These are phyloP conservation scores for Rhizophagus clarus DNA, from an alignment of 192 early-diverging fungal genomes.

Conservation along the genomic window DNA sequence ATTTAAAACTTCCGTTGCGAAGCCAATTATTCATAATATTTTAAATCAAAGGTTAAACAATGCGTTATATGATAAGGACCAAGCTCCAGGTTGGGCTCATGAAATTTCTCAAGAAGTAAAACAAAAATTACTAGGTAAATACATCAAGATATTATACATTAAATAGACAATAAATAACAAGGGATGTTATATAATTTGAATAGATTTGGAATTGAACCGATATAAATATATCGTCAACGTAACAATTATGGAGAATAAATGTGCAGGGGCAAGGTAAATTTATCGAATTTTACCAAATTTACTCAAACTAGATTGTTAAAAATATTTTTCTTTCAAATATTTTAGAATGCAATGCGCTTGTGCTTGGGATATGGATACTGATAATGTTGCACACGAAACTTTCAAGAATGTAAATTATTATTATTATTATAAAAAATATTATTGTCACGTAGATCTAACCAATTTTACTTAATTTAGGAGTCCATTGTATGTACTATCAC, in stretches of 20 bases:
- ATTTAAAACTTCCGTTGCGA: neutral
- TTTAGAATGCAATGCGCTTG: neutral
- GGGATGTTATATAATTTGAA: neutral
- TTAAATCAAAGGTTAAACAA: slow-evolving; percentile 3
- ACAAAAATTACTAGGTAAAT: slow-evolving; percentile 15
- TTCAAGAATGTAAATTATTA: slow-evolving; percentile 4
- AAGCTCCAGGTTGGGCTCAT: slow-evolving; percentile 19
- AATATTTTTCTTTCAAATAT: too few relatives aligned
- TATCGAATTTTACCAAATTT: too few relatives aligned
- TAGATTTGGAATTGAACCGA: slow-evolving; percentile 7
- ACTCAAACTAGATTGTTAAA: too few relatives aligned
- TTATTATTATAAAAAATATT: neutral
- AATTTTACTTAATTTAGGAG: neutral
- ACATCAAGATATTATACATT: neutral
- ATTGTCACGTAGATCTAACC: neutral
- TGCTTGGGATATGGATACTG: slow-evolving; percentile 5
- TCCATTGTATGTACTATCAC: neutral
- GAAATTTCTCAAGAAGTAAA: slow-evolving; percentile 26
- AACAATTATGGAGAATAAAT: slow-evolving; percentile 15
- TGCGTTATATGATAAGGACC: slow-evolving; percentile 18
- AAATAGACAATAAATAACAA: neutral
- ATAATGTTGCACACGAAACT: slow-evolving; percentile 7
- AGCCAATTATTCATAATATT: neutral
- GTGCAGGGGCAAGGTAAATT: slow-evolving; percentile 1
- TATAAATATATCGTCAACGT: slow-evolving; percentile 27